Percentiles rank a stretch among this genome's conserved stretches.
These are phyloP conservation scores for Scheffersomyces segobiensis DNA, from an alignment of 1,139 yeast species.

Conservation along the genomic window DNA sequence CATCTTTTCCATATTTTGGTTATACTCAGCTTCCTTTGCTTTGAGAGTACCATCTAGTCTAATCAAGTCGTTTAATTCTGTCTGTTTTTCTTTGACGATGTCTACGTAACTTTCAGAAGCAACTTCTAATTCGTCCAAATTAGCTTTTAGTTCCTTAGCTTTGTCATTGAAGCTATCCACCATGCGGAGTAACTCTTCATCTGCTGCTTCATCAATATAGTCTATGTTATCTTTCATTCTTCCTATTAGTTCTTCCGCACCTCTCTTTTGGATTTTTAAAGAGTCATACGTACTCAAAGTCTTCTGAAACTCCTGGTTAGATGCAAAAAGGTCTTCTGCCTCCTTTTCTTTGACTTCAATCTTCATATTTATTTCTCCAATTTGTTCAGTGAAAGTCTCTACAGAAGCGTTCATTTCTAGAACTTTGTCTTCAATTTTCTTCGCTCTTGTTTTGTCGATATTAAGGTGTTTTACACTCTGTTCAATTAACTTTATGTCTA, in stretches of 20 bases:
- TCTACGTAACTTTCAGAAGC: constrained; percentile 12
- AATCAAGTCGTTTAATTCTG: constrained; percentile 40
- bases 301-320: constrained; percentile 81
- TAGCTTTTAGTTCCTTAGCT: constrained; percentile 8
- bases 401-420: constrained; percentile 45
- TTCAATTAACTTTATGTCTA: constrained; percentile 72
- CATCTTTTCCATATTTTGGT: constrained; percentile 23
- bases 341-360: constrained; percentile 57
- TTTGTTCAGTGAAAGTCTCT: constrained; percentile 47
- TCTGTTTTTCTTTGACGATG: constrained; percentile 24
- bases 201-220: constrained; percentile 43
- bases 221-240: constrained; percentile 49
- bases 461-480: constrained; percentile 77
- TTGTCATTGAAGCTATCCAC: constrained; percentile 55
- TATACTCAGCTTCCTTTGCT: constrained; percentile 44
- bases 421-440: constrained; percentile 53
- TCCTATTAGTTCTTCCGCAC: constrained; percentile 49
- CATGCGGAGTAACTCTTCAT: constrained; percentile 49
- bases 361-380: constrained; percentile 44
- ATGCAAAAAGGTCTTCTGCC: constrained; percentile 64
- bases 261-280: constrained; percentile 45
- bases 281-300: constrained; percentile 66
- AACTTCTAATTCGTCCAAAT: constrained; percentile 32
- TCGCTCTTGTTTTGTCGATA: constrained; percentile 73
- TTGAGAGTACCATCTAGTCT: constrained; percentile 64